Evolutionary conservation across 768 basidiomycete species (phyloP).

Genomic region (Xanthoconium stramineum): DNA sequence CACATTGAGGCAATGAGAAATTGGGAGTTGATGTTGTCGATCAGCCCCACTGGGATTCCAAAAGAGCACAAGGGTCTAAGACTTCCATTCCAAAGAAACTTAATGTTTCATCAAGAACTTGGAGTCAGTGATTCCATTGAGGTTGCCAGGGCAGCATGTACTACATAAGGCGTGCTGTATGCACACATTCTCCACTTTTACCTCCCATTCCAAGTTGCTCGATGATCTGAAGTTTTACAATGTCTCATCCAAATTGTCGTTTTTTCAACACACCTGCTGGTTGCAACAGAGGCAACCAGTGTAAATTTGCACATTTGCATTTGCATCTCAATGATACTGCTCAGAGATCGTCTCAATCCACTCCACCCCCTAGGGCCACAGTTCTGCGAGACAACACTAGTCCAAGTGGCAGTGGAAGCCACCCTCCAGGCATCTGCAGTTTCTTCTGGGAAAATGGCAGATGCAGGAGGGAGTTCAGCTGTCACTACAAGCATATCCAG

Average conservation of each 20-base stretch:
- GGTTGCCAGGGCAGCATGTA: not conserved
- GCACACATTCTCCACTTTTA: too few species aligned
- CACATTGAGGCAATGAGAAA: too few species aligned
- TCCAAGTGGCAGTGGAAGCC: conserved; percentile 2
- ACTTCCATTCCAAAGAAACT: too few species aligned
- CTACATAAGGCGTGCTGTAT: conserved; percentile 4
- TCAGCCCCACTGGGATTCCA: too few species aligned
- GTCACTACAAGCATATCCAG: conserved; percentile 39
- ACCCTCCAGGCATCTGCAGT: conserved; percentile 41
- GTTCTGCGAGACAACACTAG: not conserved
- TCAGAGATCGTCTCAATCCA: not conserved
- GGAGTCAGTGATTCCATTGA: not conserved
- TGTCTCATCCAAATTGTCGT: conserved; percentile 35
- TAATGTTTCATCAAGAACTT: too few species aligned
- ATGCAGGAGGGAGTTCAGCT: conserved; percentile 46
- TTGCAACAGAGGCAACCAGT: conserved; percentile 43
- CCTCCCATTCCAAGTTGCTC: not conserved
- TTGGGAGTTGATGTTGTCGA: too few species aligned
- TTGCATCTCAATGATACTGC: conserved; percentile 1
- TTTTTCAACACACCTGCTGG: conserved; percentile 43
- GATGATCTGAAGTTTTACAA: not conserved
- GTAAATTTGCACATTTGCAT: conserved; percentile 37
- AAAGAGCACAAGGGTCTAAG: too few species aligned
- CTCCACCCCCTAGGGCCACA: not conserved
- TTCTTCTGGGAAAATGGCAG: conserved; percentile 46